Percentiles rank a stretch among this genome's conserved stretches.
These are phyloP conservation scores for Blastomyces emzantsi DNA, from an alignment of 2,329 filamentous ascomycete species.

Conservation along the genomic window DNA sequence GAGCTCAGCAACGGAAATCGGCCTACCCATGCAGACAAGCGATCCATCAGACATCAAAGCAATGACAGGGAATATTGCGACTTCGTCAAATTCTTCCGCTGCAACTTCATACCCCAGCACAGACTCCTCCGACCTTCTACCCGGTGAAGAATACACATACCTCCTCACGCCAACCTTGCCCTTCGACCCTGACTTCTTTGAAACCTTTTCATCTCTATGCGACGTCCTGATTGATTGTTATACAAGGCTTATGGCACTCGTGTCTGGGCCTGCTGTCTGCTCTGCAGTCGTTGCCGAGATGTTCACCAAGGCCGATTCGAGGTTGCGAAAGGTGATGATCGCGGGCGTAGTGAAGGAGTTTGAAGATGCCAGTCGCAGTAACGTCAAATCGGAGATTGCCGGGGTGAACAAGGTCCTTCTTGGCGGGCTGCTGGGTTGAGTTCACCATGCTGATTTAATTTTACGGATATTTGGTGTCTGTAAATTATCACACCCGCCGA, in stretches of 20 bases:
- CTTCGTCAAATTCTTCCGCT: slow-evolving; percentile 31
- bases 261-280: slow-evolving; percentile 67
- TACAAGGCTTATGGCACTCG: slow-evolving; percentile 62
- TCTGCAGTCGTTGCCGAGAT: slow-evolving; percentile 64
- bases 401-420: slow-evolving; percentile 83
- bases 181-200: slow-evolving; percentile 95
- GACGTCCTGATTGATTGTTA: slow-evolving; percentile 94
- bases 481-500: too few relatives aligned
- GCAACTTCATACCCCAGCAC: slow-evolving; percentile 37
- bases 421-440: slow-evolving; percentile 62
- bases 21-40: slow-evolving; percentile 43
- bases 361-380: slow-evolving; percentile 70
- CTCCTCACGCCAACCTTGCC: slow-evolving; percentile 85
- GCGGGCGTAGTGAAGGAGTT: slow-evolving; percentile 84
- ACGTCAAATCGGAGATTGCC: slow-evolving; percentile 70
- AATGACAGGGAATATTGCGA: slow-evolving; percentile 33
- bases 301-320: slow-evolving; percentile 81
- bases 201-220: slow-evolving; percentile 91
- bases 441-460: neutral
- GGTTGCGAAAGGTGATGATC: slow-evolving; percentile 79
- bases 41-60: slow-evolving; percentile 42
- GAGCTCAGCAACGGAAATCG: slow-evolving; percentile 53
- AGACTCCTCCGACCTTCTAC: slow-evolving; percentile 54
- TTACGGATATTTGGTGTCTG: neutral
- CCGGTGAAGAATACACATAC: slow-evolving; percentile 79